Evolutionary conservation across 2,329 filamentous ascomycete genomes (phyloP).

Genomic region (Fusarium tricinctum): DNA sequence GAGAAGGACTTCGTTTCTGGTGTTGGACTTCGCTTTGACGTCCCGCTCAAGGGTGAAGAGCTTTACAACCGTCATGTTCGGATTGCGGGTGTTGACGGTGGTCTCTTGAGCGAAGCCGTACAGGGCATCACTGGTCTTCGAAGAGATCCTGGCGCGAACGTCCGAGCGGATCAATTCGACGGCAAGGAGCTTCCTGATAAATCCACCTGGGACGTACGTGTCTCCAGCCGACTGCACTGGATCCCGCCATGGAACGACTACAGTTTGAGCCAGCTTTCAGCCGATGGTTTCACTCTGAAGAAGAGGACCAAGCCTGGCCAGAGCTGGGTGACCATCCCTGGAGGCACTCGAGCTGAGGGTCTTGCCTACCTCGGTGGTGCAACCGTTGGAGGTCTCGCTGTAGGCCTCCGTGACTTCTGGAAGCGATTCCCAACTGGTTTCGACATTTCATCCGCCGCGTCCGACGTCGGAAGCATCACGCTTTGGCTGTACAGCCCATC

Average conservation of each 20-base stretch:
- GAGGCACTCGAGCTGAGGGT: slow-evolving; percentile 68
- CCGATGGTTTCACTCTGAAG: slow-evolving; percentile 72
- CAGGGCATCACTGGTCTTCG: slow-evolving; percentile 72
- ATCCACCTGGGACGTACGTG: slow-evolving; percentile 62
- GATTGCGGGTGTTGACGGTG: slow-evolving; percentile 67
- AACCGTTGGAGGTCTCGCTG: slow-evolving; percentile 68
- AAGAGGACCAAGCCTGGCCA: slow-evolving; percentile 71
- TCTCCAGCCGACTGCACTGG: slow-evolving; percentile 65
- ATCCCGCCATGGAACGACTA: slow-evolving; percentile 72
- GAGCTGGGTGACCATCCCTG: slow-evolving; percentile 70
- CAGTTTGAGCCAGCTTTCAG: slow-evolving; percentile 67
- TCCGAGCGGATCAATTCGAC: slow-evolving; percentile 65
- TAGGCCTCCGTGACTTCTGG: slow-evolving; percentile 74
- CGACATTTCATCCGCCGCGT: slow-evolving; percentile 66
- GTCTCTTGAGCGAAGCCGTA: slow-evolving; percentile 69
- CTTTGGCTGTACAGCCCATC: slow-evolving; percentile 72
- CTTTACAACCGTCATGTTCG: slow-evolving; percentile 71
- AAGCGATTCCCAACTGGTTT: slow-evolving; percentile 72
- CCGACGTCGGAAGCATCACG: slow-evolving; percentile 66
- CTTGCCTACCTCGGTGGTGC: slow-evolving; percentile 71
- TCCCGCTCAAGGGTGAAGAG: slow-evolving; percentile 66
- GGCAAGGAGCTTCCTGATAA: slow-evolving; percentile 61
- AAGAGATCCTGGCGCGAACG: slow-evolving; percentile 64
- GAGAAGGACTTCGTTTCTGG: slow-evolving; percentile 66
- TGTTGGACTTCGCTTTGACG: slow-evolving; percentile 67